Base-by-base conservation (phyloP, 2,329 filamentous ascomycete species). In the Aurifilum marmelostoma region DNA sequence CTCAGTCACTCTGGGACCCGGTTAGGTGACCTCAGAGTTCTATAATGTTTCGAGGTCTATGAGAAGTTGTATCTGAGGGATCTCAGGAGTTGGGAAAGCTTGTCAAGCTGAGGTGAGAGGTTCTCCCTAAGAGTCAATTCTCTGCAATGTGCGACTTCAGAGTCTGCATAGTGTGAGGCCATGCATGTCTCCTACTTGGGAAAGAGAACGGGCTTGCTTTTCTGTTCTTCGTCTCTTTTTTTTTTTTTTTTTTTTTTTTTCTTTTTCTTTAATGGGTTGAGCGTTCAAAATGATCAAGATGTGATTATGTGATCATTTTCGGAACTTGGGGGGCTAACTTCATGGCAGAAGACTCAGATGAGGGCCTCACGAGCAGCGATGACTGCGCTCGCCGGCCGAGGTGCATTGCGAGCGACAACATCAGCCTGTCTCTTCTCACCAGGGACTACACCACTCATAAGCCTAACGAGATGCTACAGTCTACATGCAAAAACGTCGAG, bases 281-380 rank as follows among this genome's bases (percentile, higher is more conserved):
- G 16, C 29, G 11, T 54, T 27, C 14, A 2, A 47, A 47, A 47
- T 16, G 21, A 47, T n/a, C 21, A n/a, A 47, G 52, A 56, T 56
- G 27, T 56, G 16, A 29, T 32, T 24, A 34, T 50, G 27, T 29
- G 61, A 27, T 12, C 21, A 9, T 34, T 27, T 12, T 29, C 52
- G 18, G 12, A 21, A 9, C n/a, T 29, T 3, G 8, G 29, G 14
- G 6, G 27, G 24, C 61, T 63, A n/a, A 63, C 16, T 18, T 5
- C 3, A 50, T 11, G 14, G 3, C 37, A 47, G 18, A 43, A 3
- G 16, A 7, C 14, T 32, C 61, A 39, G 16, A n/a, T 24, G 32
- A 65, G 14, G 24, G 34, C 34, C 37, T 61, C 56, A 52, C 21
- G 27, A 52, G 56, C 41, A 50, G 56, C 65, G 9, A 66, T 66